Evolutionary conservation across 2,329 filamentous ascomycete genomes (phyloP), one percentile per base, ranked within the genome.

Genomic region (Curvularia sp.): DNA sequence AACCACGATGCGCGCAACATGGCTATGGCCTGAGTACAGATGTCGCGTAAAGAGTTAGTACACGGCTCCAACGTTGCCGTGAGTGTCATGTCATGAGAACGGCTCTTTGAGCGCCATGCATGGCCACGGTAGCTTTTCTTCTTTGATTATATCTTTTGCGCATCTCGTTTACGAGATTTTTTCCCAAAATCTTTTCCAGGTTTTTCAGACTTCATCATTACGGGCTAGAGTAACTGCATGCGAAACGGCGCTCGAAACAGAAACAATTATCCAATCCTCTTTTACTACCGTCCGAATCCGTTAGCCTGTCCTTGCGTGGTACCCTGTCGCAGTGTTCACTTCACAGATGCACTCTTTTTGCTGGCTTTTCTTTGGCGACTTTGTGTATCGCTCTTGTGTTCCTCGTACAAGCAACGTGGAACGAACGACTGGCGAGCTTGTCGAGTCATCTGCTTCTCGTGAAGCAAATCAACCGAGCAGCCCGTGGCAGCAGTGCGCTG

Each of bases 201-300:
- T 21, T 41, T 41, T 55, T 38, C 32, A 63, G 28, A 53, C 38
- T 43, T 53, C 61, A 58, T 55, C 28, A 53, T 41, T 59, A 49
- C 56, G 59, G 58, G 53, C 61, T 70, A 70, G 67, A 69, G 62
- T 61, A 58, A 63, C 61, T 70, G 67, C 66, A 70, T 71, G 64
- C 34, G 53, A 60, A 67, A 57, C 47, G 67, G 70, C 66, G 67
- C 66, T 70, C 59, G 55, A 57, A 54, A 53, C 48, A 70, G 67
- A 71, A 68, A 71, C 68, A 71, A 65, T 67, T 66, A 49, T 54
- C 59, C 63, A 58, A 48, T 57, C 52, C 34, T 21, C 10, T 12
- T 50, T 34, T 32, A 18, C 38, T 45, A 8, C 36, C 36, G 25
- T 19, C 34, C n/a, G 38, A 19, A 23, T 21, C 45, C 9, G 27